Conservation (phyloP, 768 basidiomycete genomes). For the Vishniacozyma victoriae region DNA sequence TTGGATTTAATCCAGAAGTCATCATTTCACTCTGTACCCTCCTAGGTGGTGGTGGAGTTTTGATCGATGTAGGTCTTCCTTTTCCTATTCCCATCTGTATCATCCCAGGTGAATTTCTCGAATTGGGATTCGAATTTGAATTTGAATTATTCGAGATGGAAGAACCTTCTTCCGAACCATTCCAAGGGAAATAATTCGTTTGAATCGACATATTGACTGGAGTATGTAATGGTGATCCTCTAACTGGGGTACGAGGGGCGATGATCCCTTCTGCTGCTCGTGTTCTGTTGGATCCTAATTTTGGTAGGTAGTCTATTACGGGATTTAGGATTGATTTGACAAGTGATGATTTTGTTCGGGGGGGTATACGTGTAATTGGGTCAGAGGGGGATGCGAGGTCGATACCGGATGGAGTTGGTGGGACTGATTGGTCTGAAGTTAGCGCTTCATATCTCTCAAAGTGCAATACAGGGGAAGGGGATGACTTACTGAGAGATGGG, state of each 20-base stretch:
- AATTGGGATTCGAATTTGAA: neutral
- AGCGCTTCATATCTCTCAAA: too few species aligned
- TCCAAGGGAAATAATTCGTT: conserved; percentile 12
- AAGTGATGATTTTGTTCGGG: neutral
- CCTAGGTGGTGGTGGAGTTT: conserved; percentile 13
- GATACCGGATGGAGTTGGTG: conserved; percentile 3
- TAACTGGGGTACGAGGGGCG: conserved; percentile 13
- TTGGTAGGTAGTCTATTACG: conserved; percentile 4
- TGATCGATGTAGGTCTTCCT: neutral
- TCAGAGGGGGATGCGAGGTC: conserved; percentile 8
- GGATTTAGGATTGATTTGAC: conserved; percentile 12
- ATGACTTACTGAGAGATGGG: conserved; percentile 51
- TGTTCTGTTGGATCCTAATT: conserved; percentile 3
- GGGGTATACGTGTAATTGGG: neutral
- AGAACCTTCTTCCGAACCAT: neutral
- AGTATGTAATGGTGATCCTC: conserved; percentile 14
- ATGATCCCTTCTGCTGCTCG: conserved; percentile 7
- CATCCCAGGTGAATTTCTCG: too few species aligned
- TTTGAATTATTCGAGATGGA: neutral
- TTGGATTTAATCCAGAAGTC: conserved; percentile 3
- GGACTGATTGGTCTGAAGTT: too few species aligned
- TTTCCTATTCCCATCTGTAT: too few species aligned
- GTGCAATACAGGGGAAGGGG: neutral
- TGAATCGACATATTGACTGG: conserved; percentile 12
- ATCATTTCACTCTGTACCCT: conserved; percentile 7